Evolutionary conservation across 2,329 filamentous ascomycete genomes (phyloP), one percentile per base, ranked within the genome.

Genomic region (Penicillium sp.): DNA sequence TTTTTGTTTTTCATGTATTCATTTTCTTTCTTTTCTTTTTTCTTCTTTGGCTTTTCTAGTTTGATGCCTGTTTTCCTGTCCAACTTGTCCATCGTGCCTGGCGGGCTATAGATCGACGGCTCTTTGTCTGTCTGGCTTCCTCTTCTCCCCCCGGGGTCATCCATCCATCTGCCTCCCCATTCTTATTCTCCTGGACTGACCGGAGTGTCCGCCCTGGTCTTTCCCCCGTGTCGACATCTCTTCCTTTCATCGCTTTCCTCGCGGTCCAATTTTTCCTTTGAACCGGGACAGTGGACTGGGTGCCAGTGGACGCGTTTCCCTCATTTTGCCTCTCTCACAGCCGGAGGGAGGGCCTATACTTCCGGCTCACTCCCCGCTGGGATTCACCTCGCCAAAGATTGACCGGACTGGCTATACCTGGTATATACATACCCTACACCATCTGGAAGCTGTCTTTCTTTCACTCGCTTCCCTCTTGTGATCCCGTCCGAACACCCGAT

Each of bases 381-480:
- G 28, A 33, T 40, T 53, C 37, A 6, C 25, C 51, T 53, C 35
- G 16, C 19, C 19, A 22, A 30, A 48, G 30, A 5, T 48, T 30
- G 30, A 48, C 26, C 26, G 4, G 13, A 13, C 6, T 33, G 4
- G 6, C 6, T 6, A 33, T 48, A 48, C 26, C 26, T 37, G 35
- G 35, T 37, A 37, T 37, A n/a, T 4, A 43, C 30, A 33, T 33
- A 33, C 10, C 30, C 13, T 2, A 7, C 3, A 42, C 37, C 25
- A 40, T 2, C 52, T 14, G 2, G 35, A n/a, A 40, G 16, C 55
- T 40, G 25, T 33, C 25, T 40, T 55, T 60, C 55, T 54, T 62
- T 67, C 38, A 61, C 58, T 43, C 57, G 54, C 58, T 35, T 35
- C 59, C 37, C 46, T 25, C 13, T 46, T 43, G 46, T 42, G 40